Evolutionary conservation across 805 yeast genomes (phyloP).

Genomic region (Candida verbasci): DNA sequence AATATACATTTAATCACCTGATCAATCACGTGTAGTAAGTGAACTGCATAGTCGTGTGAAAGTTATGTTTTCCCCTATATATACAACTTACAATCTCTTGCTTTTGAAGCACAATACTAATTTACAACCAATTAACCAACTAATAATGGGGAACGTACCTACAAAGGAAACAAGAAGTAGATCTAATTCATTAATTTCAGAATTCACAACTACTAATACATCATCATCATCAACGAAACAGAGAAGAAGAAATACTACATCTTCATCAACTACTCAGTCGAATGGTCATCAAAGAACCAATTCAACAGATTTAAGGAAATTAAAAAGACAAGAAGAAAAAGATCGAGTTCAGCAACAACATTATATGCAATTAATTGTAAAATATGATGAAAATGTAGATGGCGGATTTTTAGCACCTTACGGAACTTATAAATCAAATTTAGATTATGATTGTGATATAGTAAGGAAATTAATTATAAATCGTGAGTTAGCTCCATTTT

Average conservation of each 20-base stretch:
- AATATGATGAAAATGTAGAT: constrained; percentile 70
- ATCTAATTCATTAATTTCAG: constrained; percentile 18
- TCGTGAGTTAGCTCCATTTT: constrained; percentile 83
- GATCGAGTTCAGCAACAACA: constrained; percentile 51
- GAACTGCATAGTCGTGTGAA: too few relatives aligned
- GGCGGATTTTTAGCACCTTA: constrained; percentile 93
- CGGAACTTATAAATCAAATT: constrained; percentile 76
- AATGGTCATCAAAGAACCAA: constrained; percentile 9
- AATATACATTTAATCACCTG: background rate
- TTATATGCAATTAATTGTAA: constrained; percentile 53
- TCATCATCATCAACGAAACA: constrained; percentile 7
- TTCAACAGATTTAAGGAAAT: constrained; percentile 17
- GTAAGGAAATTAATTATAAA: constrained; percentile 69
- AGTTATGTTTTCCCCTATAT: constrained; percentile 6
- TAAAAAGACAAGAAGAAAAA: constrained; percentile 47
- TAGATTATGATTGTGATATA: constrained; percentile 67
- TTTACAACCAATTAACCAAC: constrained; percentile 1
- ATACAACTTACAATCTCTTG: too few relatives aligned
- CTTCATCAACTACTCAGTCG: constrained; percentile 10
- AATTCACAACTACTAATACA: background rate
- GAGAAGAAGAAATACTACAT: constrained; percentile 17
- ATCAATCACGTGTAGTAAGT: background rate
- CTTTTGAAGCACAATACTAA: background rate
- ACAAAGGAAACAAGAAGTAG: constrained; percentile 35
- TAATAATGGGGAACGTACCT: constrained; percentile 40